phyloP scores from a whole-genome alignment of 129 eudicot species.

The Artemisia argyi region DNA sequence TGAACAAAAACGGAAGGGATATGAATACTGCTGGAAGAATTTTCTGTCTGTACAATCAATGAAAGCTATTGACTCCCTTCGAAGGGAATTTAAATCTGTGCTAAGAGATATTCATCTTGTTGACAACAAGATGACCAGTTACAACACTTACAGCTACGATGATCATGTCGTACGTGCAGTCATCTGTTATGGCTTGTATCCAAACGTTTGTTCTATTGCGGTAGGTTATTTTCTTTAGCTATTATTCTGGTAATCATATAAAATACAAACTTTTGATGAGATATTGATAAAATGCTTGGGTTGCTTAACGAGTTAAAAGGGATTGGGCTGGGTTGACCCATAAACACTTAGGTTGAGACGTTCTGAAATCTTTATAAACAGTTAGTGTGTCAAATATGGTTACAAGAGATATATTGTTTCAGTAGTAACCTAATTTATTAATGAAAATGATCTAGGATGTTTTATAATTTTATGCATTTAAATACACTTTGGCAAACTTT shows the following conservation, averaged over 20 bases:
- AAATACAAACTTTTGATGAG: background rate
- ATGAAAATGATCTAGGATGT: background rate
- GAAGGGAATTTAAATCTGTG: conserved; percentile 66
- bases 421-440: background rate
- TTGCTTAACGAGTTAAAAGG: too few relatives aligned
- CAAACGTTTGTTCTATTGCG: conserved; percentile 84
- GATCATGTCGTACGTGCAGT: conserved; percentile 70
- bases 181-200: conserved; percentile 89
- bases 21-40: conserved; percentile 86
- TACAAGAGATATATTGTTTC: background rate
- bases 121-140: conserved; percentile 49
- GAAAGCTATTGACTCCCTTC: conserved; percentile 84
- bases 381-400: too few relatives aligned
- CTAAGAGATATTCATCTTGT: conserved; percentile 67
- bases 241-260: background rate
- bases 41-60: conserved; percentile 79
- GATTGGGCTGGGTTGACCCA: too few relatives aligned
- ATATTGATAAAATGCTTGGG: background rate
- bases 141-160: conserved; percentile 65
- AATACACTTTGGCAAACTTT: background rate
- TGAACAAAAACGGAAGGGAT: conserved; percentile 55
- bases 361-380: too few relatives aligned
- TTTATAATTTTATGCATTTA: background rate
- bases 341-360: too few relatives aligned
- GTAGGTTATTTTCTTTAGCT: conserved; percentile 41